These are phyloP conservation scores for Trichoderma sp. DNA, from an alignment of 2,329 filamentous ascomycete genomes.

Conservation along the genomic window DNA sequence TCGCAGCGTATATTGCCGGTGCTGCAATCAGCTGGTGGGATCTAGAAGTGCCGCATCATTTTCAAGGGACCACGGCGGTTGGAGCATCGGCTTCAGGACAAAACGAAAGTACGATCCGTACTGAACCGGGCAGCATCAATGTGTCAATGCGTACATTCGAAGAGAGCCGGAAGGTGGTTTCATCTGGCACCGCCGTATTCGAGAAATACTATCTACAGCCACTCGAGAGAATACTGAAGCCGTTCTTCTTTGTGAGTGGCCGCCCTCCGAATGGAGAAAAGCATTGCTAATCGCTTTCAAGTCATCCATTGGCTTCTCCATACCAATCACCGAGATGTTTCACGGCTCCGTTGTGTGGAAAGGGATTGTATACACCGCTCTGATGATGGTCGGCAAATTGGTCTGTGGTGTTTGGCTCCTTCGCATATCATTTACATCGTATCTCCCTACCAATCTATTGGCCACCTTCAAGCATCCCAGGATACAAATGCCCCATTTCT, in stretches of 20 bases:
- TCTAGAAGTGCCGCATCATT: constrained; percentile 37
- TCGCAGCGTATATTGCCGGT: constrained; percentile 66
- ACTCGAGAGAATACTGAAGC: constrained; percentile 59
- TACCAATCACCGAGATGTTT: constrained; percentile 74
- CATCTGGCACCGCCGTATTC: constrained; percentile 1
- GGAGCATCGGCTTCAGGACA: not conserved
- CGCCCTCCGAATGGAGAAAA: not conserved
- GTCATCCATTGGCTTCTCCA: constrained; percentile 71
- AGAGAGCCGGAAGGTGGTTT: constrained; percentile 39
- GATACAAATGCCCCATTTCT: constrained; percentile 3
- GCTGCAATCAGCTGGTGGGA: constrained; percentile 64
- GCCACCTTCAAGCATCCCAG: not conserved
- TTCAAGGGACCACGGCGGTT: not conserved
- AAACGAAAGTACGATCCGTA: not conserved
- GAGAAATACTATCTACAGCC: constrained; percentile 43
- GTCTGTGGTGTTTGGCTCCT: constrained; percentile 63
- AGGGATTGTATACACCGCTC: constrained; percentile 68
- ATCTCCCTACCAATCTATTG: constrained; percentile 9
- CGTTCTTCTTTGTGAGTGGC: constrained; percentile 67
- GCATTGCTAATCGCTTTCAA: not conserved
- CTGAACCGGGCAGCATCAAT: not conserved
- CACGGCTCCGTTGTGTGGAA: constrained; percentile 65
- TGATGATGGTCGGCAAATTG: constrained; percentile 69
- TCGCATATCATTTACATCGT: constrained; percentile 10
- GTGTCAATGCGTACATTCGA: no score